phyloP scores from a whole-genome alignment of 176 grass and related monocot species.

The Urochloa ruziziensis region DNA sequence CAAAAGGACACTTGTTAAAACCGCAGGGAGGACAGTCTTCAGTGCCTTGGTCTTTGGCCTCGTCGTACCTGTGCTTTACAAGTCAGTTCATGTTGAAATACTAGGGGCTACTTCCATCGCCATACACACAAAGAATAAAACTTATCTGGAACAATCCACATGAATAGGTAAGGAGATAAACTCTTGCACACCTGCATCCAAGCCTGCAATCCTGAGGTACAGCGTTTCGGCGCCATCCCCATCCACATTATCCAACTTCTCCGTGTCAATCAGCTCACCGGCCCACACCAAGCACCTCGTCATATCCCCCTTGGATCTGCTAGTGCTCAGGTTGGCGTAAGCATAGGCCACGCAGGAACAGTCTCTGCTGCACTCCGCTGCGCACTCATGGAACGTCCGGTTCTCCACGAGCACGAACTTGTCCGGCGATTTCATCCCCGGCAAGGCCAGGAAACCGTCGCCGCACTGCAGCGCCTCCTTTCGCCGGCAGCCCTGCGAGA shows the following conservation, averaged over 20 bases:
- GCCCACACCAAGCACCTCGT: constrained; percentile 48
- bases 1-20: not conserved
- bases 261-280: constrained; percentile 30
- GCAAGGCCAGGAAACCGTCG: constrained; percentile 21
- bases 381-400: constrained; percentile 9
- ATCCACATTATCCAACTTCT: not conserved
- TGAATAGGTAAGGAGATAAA: not conserved
- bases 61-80: not conserved
- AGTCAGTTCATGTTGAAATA: not conserved
- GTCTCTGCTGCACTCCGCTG: constrained; percentile 26
- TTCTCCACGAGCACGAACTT: constrained; percentile 14
- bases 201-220: constrained; percentile 31
- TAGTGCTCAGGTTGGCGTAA: not conserved
- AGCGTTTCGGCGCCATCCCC: constrained; percentile 23
- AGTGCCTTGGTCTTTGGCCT: not conserved
- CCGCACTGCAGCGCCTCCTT: constrained; percentile 14
- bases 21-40: not conserved
- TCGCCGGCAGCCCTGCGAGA: constrained; percentile 33
- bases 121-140: too few relatives aligned
- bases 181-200: not conserved
- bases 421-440: constrained; percentile 36
- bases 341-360: constrained; percentile 59
- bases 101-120: too few relatives aligned
- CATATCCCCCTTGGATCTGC: not conserved
- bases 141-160: too few relatives aligned